phyloP scores from a whole-genome alignment of 257 asterid species.

The Salvia splendens region DNA sequence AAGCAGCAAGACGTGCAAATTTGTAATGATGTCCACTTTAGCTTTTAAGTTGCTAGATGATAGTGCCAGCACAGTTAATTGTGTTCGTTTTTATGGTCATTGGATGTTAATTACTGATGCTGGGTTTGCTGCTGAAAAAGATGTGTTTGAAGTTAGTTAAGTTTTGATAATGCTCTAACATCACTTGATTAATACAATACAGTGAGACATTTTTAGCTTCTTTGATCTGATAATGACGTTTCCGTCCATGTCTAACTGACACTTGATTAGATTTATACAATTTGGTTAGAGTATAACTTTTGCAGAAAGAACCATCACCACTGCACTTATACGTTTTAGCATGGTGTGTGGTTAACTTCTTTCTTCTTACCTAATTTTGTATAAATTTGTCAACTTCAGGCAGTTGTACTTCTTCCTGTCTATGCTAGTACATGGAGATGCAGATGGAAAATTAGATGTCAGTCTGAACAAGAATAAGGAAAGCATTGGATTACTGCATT shows the following conservation, averaged over 20 bases:
- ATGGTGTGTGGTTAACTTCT: slow-evolving; percentile 7
- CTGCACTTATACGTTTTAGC: slow-evolving; percentile 6
- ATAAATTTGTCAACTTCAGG: slow-evolving; percentile 51
- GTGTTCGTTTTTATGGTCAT: no score
- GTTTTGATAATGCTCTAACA: no score
- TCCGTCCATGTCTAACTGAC: neutral
- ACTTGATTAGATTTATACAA: slow-evolving; percentile 11
- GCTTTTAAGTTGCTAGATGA: no score
- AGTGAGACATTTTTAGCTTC: slow-evolving; percentile 3
- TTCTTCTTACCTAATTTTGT: slow-evolving; percentile 27
- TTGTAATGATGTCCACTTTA: no score
- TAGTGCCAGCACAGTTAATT: no score
- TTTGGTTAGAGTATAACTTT: slow-evolving; percentile 10
- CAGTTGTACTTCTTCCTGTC: slow-evolving; percentile 75
- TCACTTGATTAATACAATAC: neutral
- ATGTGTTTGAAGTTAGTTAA: no score
- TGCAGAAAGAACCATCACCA: slow-evolving; percentile 1
- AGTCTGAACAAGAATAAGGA: slow-evolving; percentile 67
- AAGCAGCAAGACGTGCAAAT: no score
- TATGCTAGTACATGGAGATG: slow-evolving; percentile 81
- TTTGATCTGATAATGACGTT: slow-evolving; percentile 7
- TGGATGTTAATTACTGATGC: no score
- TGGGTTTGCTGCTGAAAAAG: no score
- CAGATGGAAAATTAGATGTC: slow-evolving; percentile 67
- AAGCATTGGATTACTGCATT: slow-evolving; percentile 51